Percentiles rank a stretch among this genome's conserved stretches.
These are phyloP conservation scores for Tolypocladium tundrense DNA, from an alignment of 2,329 filamentous ascomycete species.

Conservation along the genomic window DNA sequence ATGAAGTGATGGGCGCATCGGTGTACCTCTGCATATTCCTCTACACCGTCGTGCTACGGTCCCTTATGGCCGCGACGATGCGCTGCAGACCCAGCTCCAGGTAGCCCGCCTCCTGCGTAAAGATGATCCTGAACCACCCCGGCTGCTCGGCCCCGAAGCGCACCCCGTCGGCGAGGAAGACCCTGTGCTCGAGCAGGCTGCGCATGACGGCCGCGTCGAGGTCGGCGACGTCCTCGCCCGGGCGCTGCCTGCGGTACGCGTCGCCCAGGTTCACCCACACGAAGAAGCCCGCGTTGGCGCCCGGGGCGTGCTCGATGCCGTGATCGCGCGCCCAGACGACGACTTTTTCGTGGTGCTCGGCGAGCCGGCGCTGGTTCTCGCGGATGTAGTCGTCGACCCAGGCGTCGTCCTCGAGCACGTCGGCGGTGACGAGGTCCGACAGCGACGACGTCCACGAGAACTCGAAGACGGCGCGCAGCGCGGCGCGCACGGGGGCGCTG, in stretches of 20 bases:
- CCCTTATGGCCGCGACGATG: constrained; percentile 1
- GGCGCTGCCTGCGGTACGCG: constrained; percentile 12
- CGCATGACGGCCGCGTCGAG: constrained; percentile 16
- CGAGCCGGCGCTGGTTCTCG: constrained; percentile 29
- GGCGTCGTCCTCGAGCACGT: constrained; percentile 30
- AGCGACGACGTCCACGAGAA: constrained; percentile 35
- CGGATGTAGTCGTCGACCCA: constrained; percentile 34
- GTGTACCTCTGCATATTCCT: too few species aligned
- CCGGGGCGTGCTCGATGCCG: constrained; percentile 32
- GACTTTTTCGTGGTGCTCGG: constrained; percentile 26
- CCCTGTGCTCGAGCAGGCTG: constrained; percentile 16
- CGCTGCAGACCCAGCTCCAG: constrained; percentile 16
- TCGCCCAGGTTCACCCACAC: constrained; percentile 39
- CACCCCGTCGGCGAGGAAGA: constrained; percentile 25
- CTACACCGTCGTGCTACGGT: too few species aligned
- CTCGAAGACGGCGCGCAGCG: constrained; percentile 24
- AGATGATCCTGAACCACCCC: constrained; percentile 29
- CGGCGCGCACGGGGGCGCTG: constrained; percentile 26
- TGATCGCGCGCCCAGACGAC: constrained; percentile 24
- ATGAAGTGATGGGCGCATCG: too few species aligned
- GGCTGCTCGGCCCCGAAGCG: constrained; percentile 26
- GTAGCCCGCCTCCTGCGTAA: constrained; percentile 20
- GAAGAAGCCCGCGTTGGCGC: constrained; percentile 44
- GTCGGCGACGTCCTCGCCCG: constrained; percentile 6
- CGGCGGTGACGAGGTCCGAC: constrained; percentile 28